phyloP scores from a whole-genome alignment of 345 rosid genomes.

The Eucalyptus erythrocorys region DNA sequence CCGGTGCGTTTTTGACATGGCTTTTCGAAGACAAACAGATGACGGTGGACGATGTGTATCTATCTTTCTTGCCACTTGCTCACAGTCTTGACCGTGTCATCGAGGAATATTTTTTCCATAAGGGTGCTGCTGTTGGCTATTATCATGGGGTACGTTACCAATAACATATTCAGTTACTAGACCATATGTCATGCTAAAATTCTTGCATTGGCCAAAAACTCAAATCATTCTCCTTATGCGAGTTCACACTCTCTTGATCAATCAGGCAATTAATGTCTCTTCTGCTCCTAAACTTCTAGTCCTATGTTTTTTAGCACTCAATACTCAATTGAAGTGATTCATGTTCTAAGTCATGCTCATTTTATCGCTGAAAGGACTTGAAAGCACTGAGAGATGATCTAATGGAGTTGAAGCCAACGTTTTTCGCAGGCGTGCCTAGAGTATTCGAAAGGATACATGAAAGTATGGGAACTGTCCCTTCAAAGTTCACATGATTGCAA shows the following conservation, averaged over 20 bases:
- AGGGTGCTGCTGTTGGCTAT: slow-evolving; percentile 93
- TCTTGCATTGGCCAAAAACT: neutral
- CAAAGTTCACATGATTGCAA: neutral
- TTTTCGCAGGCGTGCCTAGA: slow-evolving; percentile 91
- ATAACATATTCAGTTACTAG: neutral
- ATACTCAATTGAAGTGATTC: neutral
- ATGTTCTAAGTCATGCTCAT: neutral
- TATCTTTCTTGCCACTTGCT: slow-evolving; percentile 92
- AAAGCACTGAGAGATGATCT: slow-evolving; percentile 75
- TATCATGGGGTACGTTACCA: slow-evolving; percentile 70
- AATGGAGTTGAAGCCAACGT: slow-evolving; percentile 80
- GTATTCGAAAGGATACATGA: slow-evolving; percentile 85
- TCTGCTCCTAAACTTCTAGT: neutral
- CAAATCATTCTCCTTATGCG: neutral
- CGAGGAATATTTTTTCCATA: slow-evolving; percentile 78
- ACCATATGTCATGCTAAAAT: neutral
- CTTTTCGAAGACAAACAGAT: slow-evolving; percentile 27
- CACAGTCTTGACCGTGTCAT: slow-evolving; percentile 80
- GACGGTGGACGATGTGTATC: slow-evolving; percentile 79
- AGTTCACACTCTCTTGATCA: neutral
- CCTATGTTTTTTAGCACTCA: neutral
- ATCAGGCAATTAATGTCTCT: neutral
- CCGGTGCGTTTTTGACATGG: neutral
- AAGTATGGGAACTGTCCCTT: slow-evolving; percentile 19
- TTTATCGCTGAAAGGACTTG: slow-evolving; percentile 42